phyloP scores from a whole-genome alignment of 1,284 basidiomycete genomes.

The Moesziomyces parantarcticus region DNA sequence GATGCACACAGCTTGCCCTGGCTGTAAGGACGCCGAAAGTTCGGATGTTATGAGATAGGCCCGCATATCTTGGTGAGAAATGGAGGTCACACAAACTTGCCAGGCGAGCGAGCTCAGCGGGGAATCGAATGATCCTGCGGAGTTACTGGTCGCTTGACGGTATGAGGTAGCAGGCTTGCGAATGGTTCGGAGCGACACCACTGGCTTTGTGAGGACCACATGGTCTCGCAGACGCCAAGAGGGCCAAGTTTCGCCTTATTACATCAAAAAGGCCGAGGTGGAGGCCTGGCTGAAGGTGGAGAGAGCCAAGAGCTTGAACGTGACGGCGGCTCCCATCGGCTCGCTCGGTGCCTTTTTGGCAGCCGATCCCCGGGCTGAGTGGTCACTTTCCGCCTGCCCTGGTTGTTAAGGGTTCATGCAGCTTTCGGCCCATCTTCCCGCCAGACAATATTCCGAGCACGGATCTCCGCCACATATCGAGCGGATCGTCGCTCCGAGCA shows the following conservation, averaged over 20 bases:
- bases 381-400: too few species aligned
- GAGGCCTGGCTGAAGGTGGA: background rate
- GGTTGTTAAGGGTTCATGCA: background rate
- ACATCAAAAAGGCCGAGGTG: background rate
- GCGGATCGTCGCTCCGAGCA: too few species aligned
- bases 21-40: too few species aligned
- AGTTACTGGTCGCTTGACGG: background rate
- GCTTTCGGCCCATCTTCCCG: background rate
- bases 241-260: background rate
- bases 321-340: background rate
- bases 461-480: too few species aligned
- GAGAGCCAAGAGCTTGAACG: background rate
- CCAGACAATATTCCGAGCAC: too few species aligned
- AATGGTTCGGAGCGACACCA: background rate
- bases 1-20: too few species aligned
- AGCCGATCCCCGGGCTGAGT: background rate
- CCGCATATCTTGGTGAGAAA: background rate
- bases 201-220: too few species aligned
- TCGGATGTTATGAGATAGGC: too few species aligned
- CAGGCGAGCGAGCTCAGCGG: background rate
- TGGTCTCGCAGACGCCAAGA: background rate
- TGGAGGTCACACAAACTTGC: background rate
- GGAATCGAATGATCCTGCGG: background rate
- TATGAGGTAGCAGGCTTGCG: background rate
- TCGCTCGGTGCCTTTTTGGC: background rate